Percentiles rank a stretch among this genome's conserved stretches.
Evolutionary conservation across 305 asterid species (phyloP).

Genomic region (Solanum hybrid): DNA sequence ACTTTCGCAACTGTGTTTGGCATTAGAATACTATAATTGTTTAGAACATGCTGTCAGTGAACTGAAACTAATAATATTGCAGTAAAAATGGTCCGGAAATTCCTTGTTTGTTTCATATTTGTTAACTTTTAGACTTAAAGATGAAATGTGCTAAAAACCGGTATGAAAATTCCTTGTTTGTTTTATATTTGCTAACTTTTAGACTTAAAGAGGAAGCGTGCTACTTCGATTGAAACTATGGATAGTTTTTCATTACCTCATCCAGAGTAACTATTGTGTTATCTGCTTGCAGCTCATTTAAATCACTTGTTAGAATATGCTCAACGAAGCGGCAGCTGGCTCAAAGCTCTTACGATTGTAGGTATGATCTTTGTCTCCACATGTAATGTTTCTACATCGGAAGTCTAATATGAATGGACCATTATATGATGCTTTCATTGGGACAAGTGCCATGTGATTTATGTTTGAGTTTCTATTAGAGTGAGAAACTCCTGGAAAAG

Average conservation of each 20-base stretch:
- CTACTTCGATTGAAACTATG: neutral
- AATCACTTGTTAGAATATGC: constrained; percentile 73
- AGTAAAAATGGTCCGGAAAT: neutral
- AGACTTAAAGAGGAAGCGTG: neutral
- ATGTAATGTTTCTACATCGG: neutral
- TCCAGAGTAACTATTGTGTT: neutral
- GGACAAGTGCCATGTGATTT: neutral
- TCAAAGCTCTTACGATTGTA: constrained; percentile 53
- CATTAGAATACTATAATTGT: neutral
- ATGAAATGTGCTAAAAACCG: neutral
- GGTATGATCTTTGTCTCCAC: constrained; percentile 36
- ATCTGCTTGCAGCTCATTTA: constrained; percentile 75
- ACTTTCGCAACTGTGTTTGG: neutral
- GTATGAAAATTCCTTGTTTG: neutral
- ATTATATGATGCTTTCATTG: neutral
- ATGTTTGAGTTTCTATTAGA: neutral
- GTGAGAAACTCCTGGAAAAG: neutral
- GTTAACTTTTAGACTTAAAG: neutral
- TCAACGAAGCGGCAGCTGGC: constrained; percentile 47
- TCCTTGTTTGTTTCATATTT: neutral
- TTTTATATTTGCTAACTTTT: neutral
- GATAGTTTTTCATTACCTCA: neutral
- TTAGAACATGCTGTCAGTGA: neutral
- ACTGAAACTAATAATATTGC: neutral
- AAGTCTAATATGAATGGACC: neutral